Base-by-base conservation (phyloP, 768 basidiomycete genomes). In the Artomyces pyxidatus region DNA sequence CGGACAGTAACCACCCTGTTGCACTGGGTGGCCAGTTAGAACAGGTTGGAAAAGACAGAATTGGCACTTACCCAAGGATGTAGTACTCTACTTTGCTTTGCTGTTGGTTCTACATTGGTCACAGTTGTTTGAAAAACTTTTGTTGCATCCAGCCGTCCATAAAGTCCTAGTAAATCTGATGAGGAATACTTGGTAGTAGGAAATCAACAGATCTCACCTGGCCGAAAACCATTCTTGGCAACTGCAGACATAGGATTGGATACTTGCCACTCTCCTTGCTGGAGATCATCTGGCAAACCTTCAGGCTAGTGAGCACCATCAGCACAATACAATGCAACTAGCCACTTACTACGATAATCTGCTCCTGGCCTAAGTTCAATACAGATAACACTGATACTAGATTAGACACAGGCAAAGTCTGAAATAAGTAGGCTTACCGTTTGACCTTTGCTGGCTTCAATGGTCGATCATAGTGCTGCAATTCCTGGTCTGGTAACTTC, bases 51-150 rank as follows among this genome's bases (percentile, higher is more conserved):
- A 14, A 38, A 12, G 21, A 28, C 48, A 19, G 50, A 27, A 6
- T 9, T 6, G 21, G 6, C 37, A 42, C 77, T 47, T 63, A 85
- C 84, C 47, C 70, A 72, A 7, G 86, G 83, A 57, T 87, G 74
- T 9, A 90, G 66, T 12, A 89, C 81, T 35, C 70, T 71, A 52
- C 75, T 74, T 56, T 89, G 88, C 60, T 88, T 90, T 4, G 85
- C 88, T 1, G 78, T 87, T 0, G 87, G 86, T 44, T 81, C 79
- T 35, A 90, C 72, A 50, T 90, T 88, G 0, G 85, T 87, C 12
- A 88, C 82, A 0, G 81, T 88, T 0, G 88, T 88, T 35, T 75
- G 76, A 58, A 90, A 90, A 58, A 73, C 78, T 7, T 59, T 58
- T 19, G 76, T 60, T 44, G 65, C 62, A 51, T 82, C 75, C 12